Evolutionary conservation across 768 basidiomycete species (phyloP), one percentile per base, ranked within the genome.

Genomic region (Chalciporus pseudorubinellus): DNA sequence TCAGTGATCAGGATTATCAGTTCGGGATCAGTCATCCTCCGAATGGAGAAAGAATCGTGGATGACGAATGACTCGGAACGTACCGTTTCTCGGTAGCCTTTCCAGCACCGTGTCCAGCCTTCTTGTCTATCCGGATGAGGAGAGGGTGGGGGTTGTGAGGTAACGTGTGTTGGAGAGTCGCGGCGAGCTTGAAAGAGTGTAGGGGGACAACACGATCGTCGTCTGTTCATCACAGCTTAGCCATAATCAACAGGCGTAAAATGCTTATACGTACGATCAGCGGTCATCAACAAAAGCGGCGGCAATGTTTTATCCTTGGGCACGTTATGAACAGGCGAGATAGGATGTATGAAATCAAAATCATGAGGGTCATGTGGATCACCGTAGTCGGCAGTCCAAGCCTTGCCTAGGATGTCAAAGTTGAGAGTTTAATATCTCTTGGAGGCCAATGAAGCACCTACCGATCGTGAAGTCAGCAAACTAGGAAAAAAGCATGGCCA

Each of bases 131-230:
- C 19, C 89, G 80, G 43, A 92, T 72, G 18, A 93, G 73, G 12
- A 92, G 72, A 6, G 90, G 91, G 59, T 89, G 70, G 0, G 81
- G 79, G 64, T 91, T 92, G 41, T 82, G 59, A 1, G 86, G 76
- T 1, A 81, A 68, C 2, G 68, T 71, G 62, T 92, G 70, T 63
- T 93, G 90, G 33, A 92, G 72, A n/a, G 82, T 82, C 14, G 91
- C 91, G 0, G 85, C 83, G 45, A 82, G 76, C 69, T 93, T 93
- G 79, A 88, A 91, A 9, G 89, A 88, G 68, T 92, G 91, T 64
- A 89, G 72, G 1, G 89, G 88, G 5, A 92, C 89, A n/a, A 92
- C 90, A 29, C 90, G 84, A 60, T 90, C 88, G 58, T 92, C 90
- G 55, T 89, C 88, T 89, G 59, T 19, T 34, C 36, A 40, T 10